phyloP scores from a whole-genome alignment of 371 early-diverging fungal genomes.

The Syncephalastrum contaminatum region DNA sequence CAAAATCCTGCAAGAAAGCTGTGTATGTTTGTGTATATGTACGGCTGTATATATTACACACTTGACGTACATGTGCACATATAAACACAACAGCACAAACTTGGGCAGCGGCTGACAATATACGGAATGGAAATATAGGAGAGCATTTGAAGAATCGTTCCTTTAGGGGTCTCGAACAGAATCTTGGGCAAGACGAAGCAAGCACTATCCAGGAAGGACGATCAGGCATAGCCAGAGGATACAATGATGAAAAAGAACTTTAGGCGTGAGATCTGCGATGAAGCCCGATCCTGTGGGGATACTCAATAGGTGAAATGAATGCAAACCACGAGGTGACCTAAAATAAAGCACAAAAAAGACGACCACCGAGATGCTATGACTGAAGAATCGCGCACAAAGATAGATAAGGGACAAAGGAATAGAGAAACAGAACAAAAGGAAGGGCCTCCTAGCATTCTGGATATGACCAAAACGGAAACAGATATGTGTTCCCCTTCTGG shows the following conservation, averaged over 20 bases:
- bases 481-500: conserved; percentile 1
- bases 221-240: conserved; percentile 87
- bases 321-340: conserved; percentile 7
- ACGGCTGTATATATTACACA: too few relatives aligned
- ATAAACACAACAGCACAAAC: neutral
- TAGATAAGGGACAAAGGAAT: neutral
- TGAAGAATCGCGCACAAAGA: neutral
- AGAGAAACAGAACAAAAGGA: neutral
- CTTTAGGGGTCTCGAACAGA: conserved; percentile 80
- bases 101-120: conserved; percentile 2
- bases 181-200: conserved; percentile 64
- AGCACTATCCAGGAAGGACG: conserved; percentile 75
- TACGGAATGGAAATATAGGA: conserved; percentile 29
- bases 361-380: conserved; percentile 1
- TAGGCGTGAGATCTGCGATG: conserved; percentile 7
- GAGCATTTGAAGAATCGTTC: conserved; percentile 70
- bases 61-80: too few relatives aligned
- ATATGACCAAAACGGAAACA: conserved; percentile 10
- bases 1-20: too few relatives aligned
- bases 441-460: conserved; percentile 9
- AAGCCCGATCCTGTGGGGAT: conserved; percentile 2
- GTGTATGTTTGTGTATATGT: too few relatives aligned
- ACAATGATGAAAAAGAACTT: conserved; percentile 45
- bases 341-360: neutral
- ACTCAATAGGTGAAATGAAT: conserved; percentile 14